phyloP scores from a whole-genome alignment of 257 asterid species.

The Forsythia suspensa region DNA sequence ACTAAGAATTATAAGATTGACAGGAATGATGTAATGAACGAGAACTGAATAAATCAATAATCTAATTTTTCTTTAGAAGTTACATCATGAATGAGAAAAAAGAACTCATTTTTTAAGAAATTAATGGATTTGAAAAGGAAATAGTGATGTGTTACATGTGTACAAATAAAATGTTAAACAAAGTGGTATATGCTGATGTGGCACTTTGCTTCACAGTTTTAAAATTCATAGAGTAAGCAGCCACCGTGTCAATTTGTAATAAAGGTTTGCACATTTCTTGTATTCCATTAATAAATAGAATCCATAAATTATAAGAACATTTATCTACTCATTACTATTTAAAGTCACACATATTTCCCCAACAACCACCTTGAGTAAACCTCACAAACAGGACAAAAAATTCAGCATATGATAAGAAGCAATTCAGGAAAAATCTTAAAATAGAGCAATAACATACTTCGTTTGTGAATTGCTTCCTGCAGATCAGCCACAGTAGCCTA shows the following conservation, averaged over 20 bases:
- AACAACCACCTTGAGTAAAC: not conserved
- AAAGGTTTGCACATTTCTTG: not conserved
- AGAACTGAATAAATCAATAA: no score
- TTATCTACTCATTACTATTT: not conserved
- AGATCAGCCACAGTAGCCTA: conserved; percentile 94
- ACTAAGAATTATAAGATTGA: not conserved
- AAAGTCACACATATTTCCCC: not conserved
- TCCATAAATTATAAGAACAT: not conserved
- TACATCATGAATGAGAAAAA: not conserved
- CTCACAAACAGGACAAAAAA: not conserved
- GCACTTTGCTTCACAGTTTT: not conserved
- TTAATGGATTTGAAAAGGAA: not conserved
- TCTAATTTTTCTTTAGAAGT: not conserved
- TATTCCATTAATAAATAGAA: not conserved
- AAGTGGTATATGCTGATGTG: not conserved
- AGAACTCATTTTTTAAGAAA: not conserved
- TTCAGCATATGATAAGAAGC: not conserved
- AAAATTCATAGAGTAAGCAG: not conserved
- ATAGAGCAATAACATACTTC: conserved; percentile 43
- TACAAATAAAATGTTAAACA: not conserved
- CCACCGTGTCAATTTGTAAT: not conserved
- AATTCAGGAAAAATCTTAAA: not conserved
- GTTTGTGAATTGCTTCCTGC: conserved; percentile 81
- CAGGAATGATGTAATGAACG: not conserved
- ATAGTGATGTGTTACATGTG: not conserved